Base-by-base conservation (phyloP, 768 basidiomycete species). In the Neoboletus magnificus region DNA sequence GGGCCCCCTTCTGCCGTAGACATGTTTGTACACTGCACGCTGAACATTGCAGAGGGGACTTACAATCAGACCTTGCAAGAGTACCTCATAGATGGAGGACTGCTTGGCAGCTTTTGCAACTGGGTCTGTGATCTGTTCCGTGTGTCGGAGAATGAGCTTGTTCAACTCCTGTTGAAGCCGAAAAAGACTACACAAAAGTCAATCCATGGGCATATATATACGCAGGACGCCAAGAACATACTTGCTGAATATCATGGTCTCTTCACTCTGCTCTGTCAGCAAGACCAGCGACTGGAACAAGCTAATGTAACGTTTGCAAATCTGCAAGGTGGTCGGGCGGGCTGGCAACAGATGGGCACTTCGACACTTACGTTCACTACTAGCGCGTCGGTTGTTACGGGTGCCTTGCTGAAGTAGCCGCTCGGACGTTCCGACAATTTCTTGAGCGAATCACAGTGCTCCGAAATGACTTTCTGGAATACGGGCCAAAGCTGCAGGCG, bases 171-270 rank as follows among this genome's bases (percentile, higher is more conserved):
- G 84, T 37, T 94, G 85, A 47, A 98, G 70, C n/a, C 93, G 87
- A 15, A 85, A 75, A 49, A 97, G 76, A 66, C 96, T 98, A 56
- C 12, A 6, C 23, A 29, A 48, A 51, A 41, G 20, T 52, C 20
- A 52, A 50, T 32, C 45, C 44, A 42, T 18, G 10, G 40, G 20
- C n/a, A n/a, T n/a, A 42, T 22, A 3, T 32, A 5, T 15, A 10
- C 33, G 41, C 36, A 42, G 16, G n/a, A 30, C 48, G 20, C n/a
- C 18, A 12, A 15, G 11, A 30, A 67, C 85, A 61, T 66, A 96
- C 96, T 94, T 94, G 23, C 89, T 84, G 66, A 97, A 97, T 45
- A 98, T 89, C 94, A 98, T 97, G 10, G 91, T 91, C 68, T 97
- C 95, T 61, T 97, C 93, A 40, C 85, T 87, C 57, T 90, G 87